These are phyloP conservation scores for Xylariaceae sp. DNA, from an alignment of 2,329 filamentous ascomycete genomes.

Conservation along the genomic window DNA sequence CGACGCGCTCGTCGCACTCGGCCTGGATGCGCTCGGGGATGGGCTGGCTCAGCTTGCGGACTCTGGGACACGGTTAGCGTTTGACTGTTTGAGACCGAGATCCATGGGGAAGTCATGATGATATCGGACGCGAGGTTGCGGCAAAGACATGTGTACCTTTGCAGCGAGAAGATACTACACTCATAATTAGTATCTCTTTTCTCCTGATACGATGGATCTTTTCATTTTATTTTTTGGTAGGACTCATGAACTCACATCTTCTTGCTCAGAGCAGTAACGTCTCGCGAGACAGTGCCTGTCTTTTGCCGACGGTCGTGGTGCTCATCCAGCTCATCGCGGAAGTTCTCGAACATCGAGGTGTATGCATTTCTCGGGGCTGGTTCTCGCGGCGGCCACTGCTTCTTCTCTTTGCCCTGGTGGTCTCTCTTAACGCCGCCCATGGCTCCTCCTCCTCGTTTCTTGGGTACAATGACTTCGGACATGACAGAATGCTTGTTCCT, in stretches of 20 bases:
- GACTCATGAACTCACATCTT: slow-evolving; percentile 66
- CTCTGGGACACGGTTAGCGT: slow-evolving; percentile 38
- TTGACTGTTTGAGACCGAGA: no score
- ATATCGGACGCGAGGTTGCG: no score
- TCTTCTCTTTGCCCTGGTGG: slow-evolving; percentile 47
- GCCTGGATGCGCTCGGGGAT: slow-evolving; percentile 66
- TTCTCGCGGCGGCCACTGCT: slow-evolving; percentile 19
- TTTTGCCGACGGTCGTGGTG: slow-evolving; percentile 90
- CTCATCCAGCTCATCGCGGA: slow-evolving; percentile 84
- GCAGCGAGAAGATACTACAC: slow-evolving; percentile 74
- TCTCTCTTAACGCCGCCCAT: slow-evolving; percentile 49
- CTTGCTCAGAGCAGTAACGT: slow-evolving; percentile 92
- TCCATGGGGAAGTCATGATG: no score
- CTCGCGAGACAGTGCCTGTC: slow-evolving; percentile 84
- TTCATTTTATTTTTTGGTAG: slow-evolving; percentile 15
- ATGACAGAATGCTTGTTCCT: no score
- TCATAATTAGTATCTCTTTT: slow-evolving; percentile 6
- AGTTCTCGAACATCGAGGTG: slow-evolving; percentile 76
- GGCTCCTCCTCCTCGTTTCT: slow-evolving; percentile 22
- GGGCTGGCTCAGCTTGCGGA: slow-evolving; percentile 56
- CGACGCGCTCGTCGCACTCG: slow-evolving; percentile 65
- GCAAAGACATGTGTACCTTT: no score
- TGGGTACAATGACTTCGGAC: slow-evolving; percentile 22
- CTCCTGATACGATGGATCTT: slow-evolving; percentile 20
- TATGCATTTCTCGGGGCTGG: slow-evolving; percentile 42